phyloP scores from a whole-genome alignment of 2,329 filamentous ascomycete species.

The Aquanectria penicillioides region DNA sequence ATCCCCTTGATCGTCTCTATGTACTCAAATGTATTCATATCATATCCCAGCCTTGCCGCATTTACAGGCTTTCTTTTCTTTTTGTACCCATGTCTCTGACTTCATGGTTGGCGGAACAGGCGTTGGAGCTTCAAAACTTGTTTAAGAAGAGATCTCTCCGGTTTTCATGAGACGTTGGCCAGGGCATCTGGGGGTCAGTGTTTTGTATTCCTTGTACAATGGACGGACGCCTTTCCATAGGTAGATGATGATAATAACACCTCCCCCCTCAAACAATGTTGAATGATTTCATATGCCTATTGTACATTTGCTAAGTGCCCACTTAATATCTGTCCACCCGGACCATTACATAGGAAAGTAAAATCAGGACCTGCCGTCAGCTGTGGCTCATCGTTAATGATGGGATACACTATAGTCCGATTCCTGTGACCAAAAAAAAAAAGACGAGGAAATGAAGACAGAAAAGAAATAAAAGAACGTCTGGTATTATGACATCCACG shows the following conservation, averaged over 20 bases:
- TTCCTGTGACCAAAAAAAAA: too few relatives aligned
- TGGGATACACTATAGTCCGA: too few relatives aligned
- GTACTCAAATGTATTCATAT: conserved; percentile 65
- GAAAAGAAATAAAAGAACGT: background rate
- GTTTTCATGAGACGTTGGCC: conserved; percentile 58
- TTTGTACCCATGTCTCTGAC: conserved; percentile 59
- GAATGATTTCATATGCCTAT: too few relatives aligned
- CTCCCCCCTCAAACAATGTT: conserved; percentile 65
- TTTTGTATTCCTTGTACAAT: conserved; percentile 56
- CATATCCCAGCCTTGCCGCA: conserved; percentile 46
- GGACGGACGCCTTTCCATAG: conserved; percentile 55
- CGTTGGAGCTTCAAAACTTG: conserved; percentile 64
- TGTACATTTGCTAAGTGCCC: too few relatives aligned
- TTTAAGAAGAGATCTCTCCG: conserved; percentile 52
- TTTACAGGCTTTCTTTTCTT: conserved; percentile 47
- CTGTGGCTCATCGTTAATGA: too few relatives aligned
- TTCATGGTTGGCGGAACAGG: conserved; percentile 58
- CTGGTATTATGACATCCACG: conserved; percentile 39
- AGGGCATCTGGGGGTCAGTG: conserved; percentile 54
- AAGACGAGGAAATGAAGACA: background rate
- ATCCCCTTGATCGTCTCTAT: conserved; percentile 47
- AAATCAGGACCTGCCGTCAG: too few relatives aligned
- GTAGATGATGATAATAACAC: conserved; percentile 64
- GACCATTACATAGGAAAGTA: too few relatives aligned
- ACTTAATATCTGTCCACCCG: too few relatives aligned